Conservation (phyloP, 2,329 filamentous ascomycete genomes). For the Emericellopsis atlantica region DNA sequence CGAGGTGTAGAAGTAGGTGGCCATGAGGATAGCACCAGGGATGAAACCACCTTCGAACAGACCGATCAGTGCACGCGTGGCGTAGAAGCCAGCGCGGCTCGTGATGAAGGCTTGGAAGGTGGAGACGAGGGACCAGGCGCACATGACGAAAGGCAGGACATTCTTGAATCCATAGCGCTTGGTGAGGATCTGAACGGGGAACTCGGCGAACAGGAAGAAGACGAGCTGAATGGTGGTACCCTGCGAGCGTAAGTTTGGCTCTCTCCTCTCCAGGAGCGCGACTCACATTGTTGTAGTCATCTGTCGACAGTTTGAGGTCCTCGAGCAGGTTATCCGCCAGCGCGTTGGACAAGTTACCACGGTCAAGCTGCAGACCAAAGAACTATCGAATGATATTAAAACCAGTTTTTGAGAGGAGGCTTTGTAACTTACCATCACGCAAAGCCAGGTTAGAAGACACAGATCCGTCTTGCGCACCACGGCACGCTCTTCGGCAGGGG, state of each 20-base stretch:
- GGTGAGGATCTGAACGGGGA: slow-evolving; percentile 44
- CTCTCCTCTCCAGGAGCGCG: not conserved
- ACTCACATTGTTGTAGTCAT: slow-evolving; percentile 34
- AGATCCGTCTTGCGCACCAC: slow-evolving; percentile 40
- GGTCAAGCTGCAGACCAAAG: slow-evolving; percentile 50
- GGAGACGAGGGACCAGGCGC: slow-evolving; percentile 32
- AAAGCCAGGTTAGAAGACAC: slow-evolving; percentile 26
- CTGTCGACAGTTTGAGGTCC: slow-evolving; percentile 32
- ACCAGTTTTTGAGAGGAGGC: slow-evolving; percentile 31
- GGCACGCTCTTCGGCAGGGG: slow-evolving; percentile 39
- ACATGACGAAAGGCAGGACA: slow-evolving; percentile 40
- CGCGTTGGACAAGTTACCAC: slow-evolving; percentile 51
- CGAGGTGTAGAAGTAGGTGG: slow-evolving; percentile 62
- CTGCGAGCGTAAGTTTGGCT: slow-evolving; percentile 4
- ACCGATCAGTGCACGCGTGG: slow-evolving; percentile 38
- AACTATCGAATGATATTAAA: slow-evolving; percentile 26
- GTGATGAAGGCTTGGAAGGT: slow-evolving; percentile 38
- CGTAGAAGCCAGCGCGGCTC: slow-evolving; percentile 31
- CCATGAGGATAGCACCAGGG: slow-evolving; percentile 48
- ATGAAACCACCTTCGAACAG: slow-evolving; percentile 45
- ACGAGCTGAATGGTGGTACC: slow-evolving; percentile 44
- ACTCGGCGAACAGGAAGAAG: slow-evolving; percentile 40
- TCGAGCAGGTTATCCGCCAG: slow-evolving; percentile 48
- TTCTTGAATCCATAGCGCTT: slow-evolving; percentile 45
- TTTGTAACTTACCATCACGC: slow-evolving; percentile 27